phyloP scores from a whole-genome alignment of 768 basidiomycete species.

The Lactarius sp. region DNA sequence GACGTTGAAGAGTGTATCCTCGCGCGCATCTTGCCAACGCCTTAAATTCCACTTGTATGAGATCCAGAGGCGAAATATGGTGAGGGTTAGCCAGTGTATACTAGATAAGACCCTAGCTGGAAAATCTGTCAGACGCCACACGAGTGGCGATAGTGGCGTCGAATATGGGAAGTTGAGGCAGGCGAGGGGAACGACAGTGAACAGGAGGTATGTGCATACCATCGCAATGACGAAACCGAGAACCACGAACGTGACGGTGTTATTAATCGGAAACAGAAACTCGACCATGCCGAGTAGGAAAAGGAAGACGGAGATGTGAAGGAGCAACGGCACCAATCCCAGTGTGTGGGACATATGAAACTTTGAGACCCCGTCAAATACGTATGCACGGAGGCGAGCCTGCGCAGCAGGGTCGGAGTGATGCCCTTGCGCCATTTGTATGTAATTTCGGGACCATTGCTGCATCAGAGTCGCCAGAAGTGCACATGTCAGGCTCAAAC shows the following conservation, averaged over 20 bases:
- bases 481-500: too few relatives aligned
- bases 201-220: constrained; percentile 2
- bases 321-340: constrained; percentile 14
- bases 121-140: constrained; percentile 13
- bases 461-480: too few relatives aligned
- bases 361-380: constrained; percentile 14
- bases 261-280: constrained; percentile 21
- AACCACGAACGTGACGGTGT: constrained; percentile 11
- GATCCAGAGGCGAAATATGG: neutral
- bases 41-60: constrained; percentile 1
- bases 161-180: constrained; percentile 20
- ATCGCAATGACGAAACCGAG: constrained; percentile 4
- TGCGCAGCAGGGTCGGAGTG: neutral
- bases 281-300: constrained; percentile 23
- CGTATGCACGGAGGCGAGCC: constrained; percentile 10
- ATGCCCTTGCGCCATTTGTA: too few relatives aligned
- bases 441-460: too few relatives aligned
- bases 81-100: constrained; percentile 4
- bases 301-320: constrained; percentile 20
- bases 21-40: constrained; percentile 5
- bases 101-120: neutral
- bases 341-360: constrained; percentile 14
- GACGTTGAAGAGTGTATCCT: constrained; percentile 4
- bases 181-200: constrained; percentile 19
- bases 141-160: constrained; percentile 20